phyloP scores from a whole-genome alignment of 2,329 filamentous ascomycete species.

The Xylariomycetidae sp. region DNA sequence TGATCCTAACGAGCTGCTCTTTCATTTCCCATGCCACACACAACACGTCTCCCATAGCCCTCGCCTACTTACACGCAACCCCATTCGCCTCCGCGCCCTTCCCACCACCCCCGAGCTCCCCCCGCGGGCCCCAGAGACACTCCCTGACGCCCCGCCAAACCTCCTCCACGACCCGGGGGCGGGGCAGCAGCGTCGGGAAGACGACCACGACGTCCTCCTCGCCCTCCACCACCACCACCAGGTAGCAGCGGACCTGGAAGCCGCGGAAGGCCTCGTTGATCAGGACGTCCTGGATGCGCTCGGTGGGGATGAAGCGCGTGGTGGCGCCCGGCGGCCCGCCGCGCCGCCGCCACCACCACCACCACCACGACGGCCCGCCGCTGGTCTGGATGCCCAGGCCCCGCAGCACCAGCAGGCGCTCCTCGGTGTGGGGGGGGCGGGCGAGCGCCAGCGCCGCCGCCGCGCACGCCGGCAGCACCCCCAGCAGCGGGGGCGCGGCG shows the following conservation, averaged over 20 bases:
- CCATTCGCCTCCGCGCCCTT: constrained; percentile 25
- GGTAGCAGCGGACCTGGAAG: constrained; percentile 84
- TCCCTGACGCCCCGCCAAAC: constrained; percentile 84
- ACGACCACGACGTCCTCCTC: constrained; percentile 91
- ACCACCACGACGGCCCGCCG: constrained; percentile 22
- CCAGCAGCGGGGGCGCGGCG: constrained; percentile 34
- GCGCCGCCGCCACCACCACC: no score
- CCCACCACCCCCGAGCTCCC: constrained; percentile 30
- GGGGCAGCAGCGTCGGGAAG: constrained; percentile 75
- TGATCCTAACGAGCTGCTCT: no score
- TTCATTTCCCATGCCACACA: constrained; percentile 1
- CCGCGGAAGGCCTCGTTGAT: constrained; percentile 93
- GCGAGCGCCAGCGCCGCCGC: constrained; percentile 38
- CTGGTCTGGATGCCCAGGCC: constrained; percentile 88
- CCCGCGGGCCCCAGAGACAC: constrained; percentile 84
- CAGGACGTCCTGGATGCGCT: constrained; percentile 85
- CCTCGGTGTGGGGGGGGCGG: constrained; percentile 52
- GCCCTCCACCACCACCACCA: constrained; percentile 83
- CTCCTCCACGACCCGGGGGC: constrained; percentile 68
- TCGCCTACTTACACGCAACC: constrained; percentile 5
- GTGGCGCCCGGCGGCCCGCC: no score
- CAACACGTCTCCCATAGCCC: neutral
- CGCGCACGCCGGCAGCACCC: constrained; percentile 33
- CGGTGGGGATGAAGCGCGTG: constrained; percentile 73
- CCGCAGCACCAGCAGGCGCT: constrained; percentile 82